Conservation (phyloP, 2,329 filamentous ascomycete genomes). For the Ophiocordyceps camponoti-rufipedis region DNA sequence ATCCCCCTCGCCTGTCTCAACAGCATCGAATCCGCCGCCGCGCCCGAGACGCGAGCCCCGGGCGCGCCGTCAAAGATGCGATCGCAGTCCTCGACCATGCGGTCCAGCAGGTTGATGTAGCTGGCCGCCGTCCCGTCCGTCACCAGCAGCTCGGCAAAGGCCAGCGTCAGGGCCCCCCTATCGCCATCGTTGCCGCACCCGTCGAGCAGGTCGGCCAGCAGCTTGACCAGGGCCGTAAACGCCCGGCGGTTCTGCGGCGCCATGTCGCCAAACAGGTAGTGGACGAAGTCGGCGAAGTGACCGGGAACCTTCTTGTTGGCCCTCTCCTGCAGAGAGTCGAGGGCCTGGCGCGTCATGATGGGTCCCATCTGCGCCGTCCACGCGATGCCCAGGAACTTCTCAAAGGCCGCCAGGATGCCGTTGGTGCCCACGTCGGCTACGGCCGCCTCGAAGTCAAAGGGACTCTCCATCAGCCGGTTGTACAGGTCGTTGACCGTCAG, state of each 20-base stretch:
- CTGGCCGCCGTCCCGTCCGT: conserved; percentile 59
- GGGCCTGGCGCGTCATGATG: conserved; percentile 48
- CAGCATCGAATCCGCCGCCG: neutral
- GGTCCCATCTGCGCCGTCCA: conserved; percentile 83
- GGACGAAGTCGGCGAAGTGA: conserved; percentile 55
- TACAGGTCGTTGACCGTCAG: conserved; percentile 77
- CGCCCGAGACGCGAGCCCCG: neutral
- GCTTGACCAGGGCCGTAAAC: conserved; percentile 65
- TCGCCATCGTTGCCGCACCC: conserved; percentile 85
- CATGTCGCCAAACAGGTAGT: conserved; percentile 45
- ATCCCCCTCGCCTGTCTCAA: conserved; percentile 11
- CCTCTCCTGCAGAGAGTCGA: conserved; percentile 57
- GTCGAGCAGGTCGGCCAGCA: conserved; percentile 74
- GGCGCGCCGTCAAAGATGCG: conserved; percentile 59
- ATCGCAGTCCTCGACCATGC: conserved; percentile 77
- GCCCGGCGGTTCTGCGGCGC: conserved; percentile 56
- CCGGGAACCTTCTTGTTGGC: conserved; percentile 48
- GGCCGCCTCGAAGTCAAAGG: conserved; percentile 55
- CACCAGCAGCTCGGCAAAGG: conserved; percentile 76
- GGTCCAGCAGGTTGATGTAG: conserved; percentile 77
- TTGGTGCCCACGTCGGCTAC: conserved; percentile 63
- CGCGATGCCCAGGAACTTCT: conserved; percentile 76
- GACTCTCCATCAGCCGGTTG: conserved; percentile 70
- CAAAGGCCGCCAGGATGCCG: conserved; percentile 77
- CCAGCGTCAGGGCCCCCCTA: conserved; percentile 68